Evolutionary conservation across 202 grass and related monocot genomes (phyloP).

Genomic region (Saccharum hybrid): DNA sequence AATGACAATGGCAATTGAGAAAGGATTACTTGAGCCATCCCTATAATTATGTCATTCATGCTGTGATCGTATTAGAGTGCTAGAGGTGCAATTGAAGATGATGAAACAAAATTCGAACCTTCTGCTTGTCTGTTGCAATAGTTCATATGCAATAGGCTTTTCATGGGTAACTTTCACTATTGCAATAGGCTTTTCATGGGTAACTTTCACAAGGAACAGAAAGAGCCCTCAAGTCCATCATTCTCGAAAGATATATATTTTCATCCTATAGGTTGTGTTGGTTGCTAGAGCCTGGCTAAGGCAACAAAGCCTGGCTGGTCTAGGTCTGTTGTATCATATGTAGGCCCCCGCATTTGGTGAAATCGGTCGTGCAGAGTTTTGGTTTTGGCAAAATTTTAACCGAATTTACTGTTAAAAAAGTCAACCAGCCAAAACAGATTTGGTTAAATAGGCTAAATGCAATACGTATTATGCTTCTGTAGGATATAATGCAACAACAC

Average conservation of each 20-base stretch:
- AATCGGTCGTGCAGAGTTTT: background rate
- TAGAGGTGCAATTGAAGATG: slow-evolving; percentile 20
- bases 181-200: background rate
- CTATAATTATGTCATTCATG: background rate
- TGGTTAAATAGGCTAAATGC: too few relatives aligned
- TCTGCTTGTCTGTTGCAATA: slow-evolving; percentile 16
- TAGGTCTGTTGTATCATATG: background rate
- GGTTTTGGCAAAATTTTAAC: background rate
- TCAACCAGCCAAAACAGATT: background rate
- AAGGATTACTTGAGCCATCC: background rate
- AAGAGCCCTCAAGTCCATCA: background rate
- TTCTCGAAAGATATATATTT: background rate
- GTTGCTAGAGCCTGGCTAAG: background rate
- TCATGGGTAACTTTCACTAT: background rate
- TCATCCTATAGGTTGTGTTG: background rate
- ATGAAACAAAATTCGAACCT: slow-evolving; percentile 1
- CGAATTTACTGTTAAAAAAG: background rate
- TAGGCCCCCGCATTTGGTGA: background rate
- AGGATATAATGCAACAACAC: too few relatives aligned
- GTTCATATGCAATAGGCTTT: background rate
- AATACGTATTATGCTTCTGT: too few relatives aligned
- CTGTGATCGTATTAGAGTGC: slow-evolving; percentile 8
- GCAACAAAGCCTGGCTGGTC: background rate
- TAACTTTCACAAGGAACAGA: background rate
- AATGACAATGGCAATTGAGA: background rate